Base-by-base conservation (phyloP, 2,329 filamentous ascomycete species). In the Cordyceps tenuipes region DNA sequence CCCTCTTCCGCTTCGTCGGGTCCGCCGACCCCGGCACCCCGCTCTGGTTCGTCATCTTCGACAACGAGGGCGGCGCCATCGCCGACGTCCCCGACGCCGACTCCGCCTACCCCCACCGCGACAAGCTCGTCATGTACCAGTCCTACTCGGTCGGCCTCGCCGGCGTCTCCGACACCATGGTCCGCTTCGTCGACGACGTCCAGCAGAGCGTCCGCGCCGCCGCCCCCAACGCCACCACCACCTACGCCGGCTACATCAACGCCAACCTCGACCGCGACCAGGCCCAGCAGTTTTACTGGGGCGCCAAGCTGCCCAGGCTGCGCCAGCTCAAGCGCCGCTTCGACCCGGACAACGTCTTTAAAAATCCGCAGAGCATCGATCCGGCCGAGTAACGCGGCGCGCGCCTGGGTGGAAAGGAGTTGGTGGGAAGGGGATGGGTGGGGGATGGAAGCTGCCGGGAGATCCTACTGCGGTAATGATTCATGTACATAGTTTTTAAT, bases 221-320 rank as follows among this genome's bases (percentile, higher is more conserved):
- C 5, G 72, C 75, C 12, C 68, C 73, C 1, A 68, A 72, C 3
- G 73, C 72, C 0, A 69, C 76, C 50, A 80, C 79, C 12, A 80
- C 82, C 0, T 88, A 88, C 68, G 79, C 84, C 0, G 85, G 84
- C 2, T 88, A 87, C 63, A 79, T 88, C 2, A 84, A 87, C 66
- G 77, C 77, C 1, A 69, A 69, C 5, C 66, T 86, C 39, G 61
- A 68, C n/a, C 68, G 76, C 43, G 64, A 64, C 3, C 63, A 73
- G 59, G 75, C 76, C 9, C 80, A 83, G 65, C 64, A 71, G 57
- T 73, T 76, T 9, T 86, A 86, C 66, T 86, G 82, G 82, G 78
- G 79, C 0, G 64, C 73, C 0, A 83, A 84, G 62, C 68, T 84
- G 43, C 68, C 73, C 0, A 65, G 62, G 9, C 70, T 86, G 53